Conservation (phyloP, 2,329 filamentous ascomycete species). For the Trichothecium sympodiale region DNA sequence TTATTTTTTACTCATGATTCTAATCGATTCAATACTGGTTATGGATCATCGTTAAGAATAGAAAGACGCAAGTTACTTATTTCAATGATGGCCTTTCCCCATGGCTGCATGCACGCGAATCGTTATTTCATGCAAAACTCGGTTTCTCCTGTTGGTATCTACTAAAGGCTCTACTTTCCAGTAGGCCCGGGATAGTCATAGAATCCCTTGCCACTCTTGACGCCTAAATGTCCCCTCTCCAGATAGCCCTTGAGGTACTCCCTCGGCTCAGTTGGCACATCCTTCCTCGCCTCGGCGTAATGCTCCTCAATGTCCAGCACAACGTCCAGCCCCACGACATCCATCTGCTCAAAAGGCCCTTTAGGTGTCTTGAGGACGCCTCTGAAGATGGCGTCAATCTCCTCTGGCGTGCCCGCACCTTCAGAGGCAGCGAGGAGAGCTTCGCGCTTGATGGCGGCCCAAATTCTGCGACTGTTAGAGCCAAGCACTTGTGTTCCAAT, state of each 20-base stretch:
- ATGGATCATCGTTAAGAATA: too few relatives aligned
- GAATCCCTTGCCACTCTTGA: constrained; percentile 18
- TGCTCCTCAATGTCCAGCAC: constrained; percentile 19
- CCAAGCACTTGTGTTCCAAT: too few relatives aligned
- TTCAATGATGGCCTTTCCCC: too few relatives aligned
- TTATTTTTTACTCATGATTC: too few relatives aligned
- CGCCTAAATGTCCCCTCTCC: constrained; percentile 13
- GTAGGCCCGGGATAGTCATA: constrained; percentile 10
- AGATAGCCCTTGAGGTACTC: constrained; percentile 14
- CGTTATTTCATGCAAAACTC: too few relatives aligned
- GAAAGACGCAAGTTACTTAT: too few relatives aligned
- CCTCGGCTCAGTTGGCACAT: constrained; percentile 13
- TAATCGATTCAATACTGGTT: too few relatives aligned
- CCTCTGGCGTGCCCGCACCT: constrained; percentile 16
- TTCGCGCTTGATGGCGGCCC: constrained; percentile 20
- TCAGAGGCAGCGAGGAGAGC: constrained; percentile 18
- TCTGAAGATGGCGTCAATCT: constrained; percentile 19
- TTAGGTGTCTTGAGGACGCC: constrained; percentile 18
- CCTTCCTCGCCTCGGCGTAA: constrained; percentile 14
- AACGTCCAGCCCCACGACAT: constrained; percentile 18
- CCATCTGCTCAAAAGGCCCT: constrained; percentile 19
- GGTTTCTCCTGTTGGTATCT: too few relatives aligned
- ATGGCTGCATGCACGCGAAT: too few relatives aligned
- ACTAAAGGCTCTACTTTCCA: too few relatives aligned
- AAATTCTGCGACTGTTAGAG: constrained; percentile 12